A percentile compares a stretch with the other conserved stretches of the same genome.
Conservation (phyloP, 2,329 filamentous ascomycete species). For the Raffaelea albimanens region DNA sequence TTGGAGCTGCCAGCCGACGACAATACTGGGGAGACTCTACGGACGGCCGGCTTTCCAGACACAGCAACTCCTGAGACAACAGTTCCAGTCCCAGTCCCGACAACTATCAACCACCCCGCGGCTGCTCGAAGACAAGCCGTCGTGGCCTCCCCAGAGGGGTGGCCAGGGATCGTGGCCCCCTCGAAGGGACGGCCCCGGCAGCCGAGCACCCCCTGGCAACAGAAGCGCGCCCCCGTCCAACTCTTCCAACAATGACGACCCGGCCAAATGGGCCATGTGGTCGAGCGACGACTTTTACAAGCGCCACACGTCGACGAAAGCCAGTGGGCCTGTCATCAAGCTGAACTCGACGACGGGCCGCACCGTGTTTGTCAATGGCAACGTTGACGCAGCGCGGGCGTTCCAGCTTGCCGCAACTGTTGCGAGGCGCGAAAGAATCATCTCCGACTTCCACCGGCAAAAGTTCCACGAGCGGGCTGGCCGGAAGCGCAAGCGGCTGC, state of each 20-base stretch:
- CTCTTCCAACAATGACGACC: background rate
- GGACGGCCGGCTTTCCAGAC: background rate
- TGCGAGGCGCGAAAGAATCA: constrained; percentile 45
- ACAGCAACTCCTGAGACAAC: no score
- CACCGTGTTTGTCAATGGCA: constrained; percentile 30
- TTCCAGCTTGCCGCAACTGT: constrained; percentile 31
- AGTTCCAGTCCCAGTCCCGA: no score
- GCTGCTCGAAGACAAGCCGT: no score
- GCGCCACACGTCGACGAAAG: constrained; percentile 9
- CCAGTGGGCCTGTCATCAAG: constrained; percentile 17
- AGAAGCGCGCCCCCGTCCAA: background rate
- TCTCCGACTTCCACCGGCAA: constrained; percentile 46
- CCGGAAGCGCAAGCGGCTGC: constrained; percentile 66
- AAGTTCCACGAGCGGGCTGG: constrained; percentile 67
- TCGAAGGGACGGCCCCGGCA: no score
- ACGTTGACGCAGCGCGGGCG: constrained; percentile 34
- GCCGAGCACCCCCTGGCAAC: no score
- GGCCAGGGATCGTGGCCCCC: no score
- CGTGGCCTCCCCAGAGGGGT: no score
- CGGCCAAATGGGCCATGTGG: constrained; percentile 11
- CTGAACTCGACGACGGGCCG: constrained; percentile 34
- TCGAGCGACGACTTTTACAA: constrained; percentile 15
- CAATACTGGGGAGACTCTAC: background rate
- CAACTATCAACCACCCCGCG: no score
- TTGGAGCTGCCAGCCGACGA: background rate